These are phyloP conservation scores for Clarireedia homoeocarpa DNA, from an alignment of 2,329 filamentous ascomycete genomes.

Conservation along the genomic window DNA sequence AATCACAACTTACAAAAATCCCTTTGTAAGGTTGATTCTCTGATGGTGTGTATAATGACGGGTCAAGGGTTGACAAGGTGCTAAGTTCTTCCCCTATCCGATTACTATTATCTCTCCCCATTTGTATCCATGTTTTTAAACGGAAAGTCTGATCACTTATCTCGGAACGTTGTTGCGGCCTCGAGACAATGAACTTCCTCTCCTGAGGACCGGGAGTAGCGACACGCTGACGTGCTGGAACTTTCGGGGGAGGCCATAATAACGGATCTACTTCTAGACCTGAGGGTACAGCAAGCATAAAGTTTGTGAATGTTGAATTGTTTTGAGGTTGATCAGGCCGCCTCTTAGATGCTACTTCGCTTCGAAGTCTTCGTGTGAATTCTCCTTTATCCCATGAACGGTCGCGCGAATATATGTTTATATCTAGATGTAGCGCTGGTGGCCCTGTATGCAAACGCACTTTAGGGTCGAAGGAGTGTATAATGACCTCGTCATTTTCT, in stretches of 20 bases:
- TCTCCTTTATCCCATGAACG: background rate
- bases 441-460: slow-evolving; percentile 67
- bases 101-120: slow-evolving; percentile 41
- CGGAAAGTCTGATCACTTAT: slow-evolving; percentile 66
- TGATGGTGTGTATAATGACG: slow-evolving; percentile 72
- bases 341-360: background rate
- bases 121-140: slow-evolving; percentile 69
- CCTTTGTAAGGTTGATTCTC: slow-evolving; percentile 74
- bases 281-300: background rate
- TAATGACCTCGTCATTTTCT: slow-evolving; percentile 55
- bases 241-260: slow-evolving; percentile 67
- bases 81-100: slow-evolving; percentile 48
- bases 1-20: slow-evolving; percentile 57
- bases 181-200: slow-evolving; percentile 10
- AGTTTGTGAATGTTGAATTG: background rate
- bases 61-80: slow-evolving; percentile 66
- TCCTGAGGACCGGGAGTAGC: slow-evolving; percentile 11
- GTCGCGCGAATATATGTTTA: slow-evolving; percentile 7
- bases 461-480: slow-evolving; percentile 64
- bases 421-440: slow-evolving; percentile 54
- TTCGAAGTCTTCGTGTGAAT: background rate
- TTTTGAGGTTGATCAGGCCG: background rate
- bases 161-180: slow-evolving; percentile 46
- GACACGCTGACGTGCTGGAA: slow-evolving; percentile 49
- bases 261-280: background rate